These are phyloP conservation scores for Mytilinidion resinicola DNA, from an alignment of 495 filamentous ascomycete species.

Conservation along the genomic window DNA sequence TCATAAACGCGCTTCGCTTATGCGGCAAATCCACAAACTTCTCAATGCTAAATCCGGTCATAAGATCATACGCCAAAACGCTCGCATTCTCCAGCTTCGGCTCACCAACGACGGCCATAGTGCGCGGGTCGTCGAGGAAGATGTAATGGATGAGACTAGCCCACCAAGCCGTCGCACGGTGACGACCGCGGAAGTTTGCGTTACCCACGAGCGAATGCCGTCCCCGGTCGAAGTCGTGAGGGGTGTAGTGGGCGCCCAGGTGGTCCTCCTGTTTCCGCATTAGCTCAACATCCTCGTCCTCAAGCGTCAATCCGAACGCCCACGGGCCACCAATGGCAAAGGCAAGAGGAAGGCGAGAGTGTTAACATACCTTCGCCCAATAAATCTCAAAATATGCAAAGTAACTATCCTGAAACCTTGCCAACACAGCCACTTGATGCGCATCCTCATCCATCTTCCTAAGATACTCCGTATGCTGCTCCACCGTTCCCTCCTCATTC, in stretches of 20 bases:
- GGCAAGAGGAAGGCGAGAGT: background rate
- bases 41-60: constrained; percentile 57
- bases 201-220: constrained; percentile 65
- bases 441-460: constrained; percentile 53
- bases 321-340: no score
- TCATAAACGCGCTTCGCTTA: constrained; percentile 58
- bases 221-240: constrained; percentile 59
- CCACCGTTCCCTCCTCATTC: constrained; percentile 59
- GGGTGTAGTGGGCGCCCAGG: constrained; percentile 58
- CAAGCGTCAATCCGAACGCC: no score
- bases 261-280: constrained; percentile 51
- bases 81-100: constrained; percentile 54
- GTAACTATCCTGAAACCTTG: constrained; percentile 51
- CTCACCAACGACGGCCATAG: constrained; percentile 56
- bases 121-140: constrained; percentile 64
- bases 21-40: constrained; percentile 62
- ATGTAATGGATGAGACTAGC: constrained; percentile 62
- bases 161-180: constrained; percentile 64
- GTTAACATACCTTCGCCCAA: constrained; percentile 55
- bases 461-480: constrained; percentile 59
- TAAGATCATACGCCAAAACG: constrained; percentile 60
- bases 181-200: constrained; percentile 54
- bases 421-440: constrained; percentile 56
- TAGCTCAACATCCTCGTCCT: background rate
- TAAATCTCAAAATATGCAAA: constrained; percentile 69